Evolutionary conservation across 2,329 filamentous ascomycete species (phyloP).

Genomic region (Colletotrichum zoysiae): DNA sequence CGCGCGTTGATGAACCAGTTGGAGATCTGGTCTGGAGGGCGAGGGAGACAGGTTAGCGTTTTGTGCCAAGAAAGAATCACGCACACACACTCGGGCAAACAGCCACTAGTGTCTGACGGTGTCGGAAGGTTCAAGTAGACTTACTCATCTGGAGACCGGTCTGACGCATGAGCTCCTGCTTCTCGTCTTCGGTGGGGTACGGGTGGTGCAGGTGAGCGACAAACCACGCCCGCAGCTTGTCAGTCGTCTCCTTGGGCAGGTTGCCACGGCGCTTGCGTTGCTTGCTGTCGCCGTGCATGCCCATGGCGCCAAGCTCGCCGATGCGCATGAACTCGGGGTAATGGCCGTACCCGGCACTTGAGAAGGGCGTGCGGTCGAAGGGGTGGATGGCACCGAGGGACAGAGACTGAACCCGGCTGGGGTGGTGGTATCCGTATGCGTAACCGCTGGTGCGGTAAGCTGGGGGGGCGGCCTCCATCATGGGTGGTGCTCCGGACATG

Average conservation of each 20-base stretch:
- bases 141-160: constrained; percentile 84
- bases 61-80: constrained; percentile 21
- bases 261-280: constrained; percentile 81
- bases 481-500: constrained; percentile 45
- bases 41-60: constrained; percentile 37
- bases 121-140: constrained; percentile 50
- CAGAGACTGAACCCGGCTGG: constrained; percentile 59
- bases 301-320: constrained; percentile 54
- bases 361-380: constrained; percentile 60
- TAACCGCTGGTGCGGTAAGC: constrained; percentile 53
- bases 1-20: constrained; percentile 88
- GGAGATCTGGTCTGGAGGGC: constrained; percentile 72
- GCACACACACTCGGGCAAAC: background rate
- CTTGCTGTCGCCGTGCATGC: constrained; percentile 59
- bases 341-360: constrained; percentile 55
- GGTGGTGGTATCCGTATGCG: constrained; percentile 58
- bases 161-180: constrained; percentile 81
- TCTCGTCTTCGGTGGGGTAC: constrained; percentile 83
- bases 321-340: constrained; percentile 60
- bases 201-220: constrained; percentile 81
- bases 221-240: constrained; percentile 85
- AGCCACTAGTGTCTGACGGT: constrained; percentile 9
- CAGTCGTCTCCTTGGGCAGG: constrained; percentile 89
- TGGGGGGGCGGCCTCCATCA: constrained; percentile 49
- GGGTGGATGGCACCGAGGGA: constrained; percentile 58